phyloP scores from a whole-genome alignment of 331 rosid species.

The Pyrus hybrid region DNA sequence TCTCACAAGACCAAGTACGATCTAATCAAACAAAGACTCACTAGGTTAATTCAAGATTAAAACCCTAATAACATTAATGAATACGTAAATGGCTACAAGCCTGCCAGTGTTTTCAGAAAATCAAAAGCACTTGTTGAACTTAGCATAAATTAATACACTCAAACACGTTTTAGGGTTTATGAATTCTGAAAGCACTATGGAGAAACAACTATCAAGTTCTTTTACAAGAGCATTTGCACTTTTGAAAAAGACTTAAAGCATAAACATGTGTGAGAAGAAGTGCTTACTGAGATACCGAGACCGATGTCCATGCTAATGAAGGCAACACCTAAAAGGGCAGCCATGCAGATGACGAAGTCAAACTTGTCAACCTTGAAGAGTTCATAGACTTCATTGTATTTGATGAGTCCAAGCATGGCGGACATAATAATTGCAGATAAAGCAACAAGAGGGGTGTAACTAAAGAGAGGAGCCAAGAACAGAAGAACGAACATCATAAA shows the following conservation, averaged over 20 bases:
- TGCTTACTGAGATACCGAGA: conserved; percentile 60
- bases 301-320: conserved; percentile 63
- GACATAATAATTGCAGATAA: conserved; percentile 69
- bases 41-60: too few species aligned
- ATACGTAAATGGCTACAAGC: too few species aligned
- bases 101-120: too few species aligned
- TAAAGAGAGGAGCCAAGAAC: conserved; percentile 71
- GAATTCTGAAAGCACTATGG: too few species aligned
- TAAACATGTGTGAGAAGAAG: background rate
- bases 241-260: too few species aligned
- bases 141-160: too few species aligned
- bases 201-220: too few species aligned
- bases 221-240: too few species aligned
- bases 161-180: too few species aligned
- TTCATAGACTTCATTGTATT: conserved; percentile 31
- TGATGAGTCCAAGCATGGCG: conserved; percentile 71
- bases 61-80: too few species aligned
- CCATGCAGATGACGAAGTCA: conserved; percentile 67
- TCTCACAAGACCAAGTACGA: conserved; percentile 59
- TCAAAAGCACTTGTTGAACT: too few species aligned
- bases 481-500: conserved; percentile 46
- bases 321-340: conserved; percentile 54
- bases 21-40: conserved; percentile 20
- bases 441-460: conserved; percentile 79
- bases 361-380: conserved; percentile 73